These are phyloP conservation scores for Apiotrichum montevideense DNA, from an alignment of 1,284 basidiomycete species.

Conservation along the genomic window DNA sequence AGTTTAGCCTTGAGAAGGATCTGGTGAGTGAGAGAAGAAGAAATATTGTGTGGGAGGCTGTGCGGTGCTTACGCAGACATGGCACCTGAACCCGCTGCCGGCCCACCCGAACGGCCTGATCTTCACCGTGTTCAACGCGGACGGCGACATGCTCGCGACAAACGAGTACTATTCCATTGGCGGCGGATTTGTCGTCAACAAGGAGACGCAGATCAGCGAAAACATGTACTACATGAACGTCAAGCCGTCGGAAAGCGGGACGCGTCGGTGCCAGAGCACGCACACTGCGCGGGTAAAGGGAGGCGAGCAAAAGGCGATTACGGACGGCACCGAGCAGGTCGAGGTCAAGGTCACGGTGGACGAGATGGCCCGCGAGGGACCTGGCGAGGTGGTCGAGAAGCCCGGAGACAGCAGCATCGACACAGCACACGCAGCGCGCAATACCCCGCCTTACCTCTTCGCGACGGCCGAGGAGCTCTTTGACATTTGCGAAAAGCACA, in stretches of 20 bases:
- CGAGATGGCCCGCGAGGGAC: not conserved
- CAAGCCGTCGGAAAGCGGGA: slow-evolving; percentile 71
- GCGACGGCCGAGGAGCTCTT: slow-evolving; percentile 25
- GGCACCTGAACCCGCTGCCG: slow-evolving; percentile 35
- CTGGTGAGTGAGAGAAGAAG: slow-evolving; percentile 63
- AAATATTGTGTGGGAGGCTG: not conserved
- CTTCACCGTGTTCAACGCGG: slow-evolving; percentile 73
- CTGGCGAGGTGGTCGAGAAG: not conserved
- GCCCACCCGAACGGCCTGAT: slow-evolving; percentile 77
- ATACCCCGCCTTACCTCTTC: slow-evolving; percentile 55
- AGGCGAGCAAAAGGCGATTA: not conserved
- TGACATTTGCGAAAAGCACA: slow-evolving; percentile 24
- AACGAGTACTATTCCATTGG: slow-evolving; percentile 89
- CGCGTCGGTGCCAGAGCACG: slow-evolving; percentile 58
- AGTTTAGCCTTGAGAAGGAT: slow-evolving; percentile 79
- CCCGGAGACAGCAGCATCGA: slow-evolving; percentile 3
- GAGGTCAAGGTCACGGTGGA: not conserved
- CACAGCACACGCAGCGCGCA: not conserved
- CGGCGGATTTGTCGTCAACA: slow-evolving; percentile 68
- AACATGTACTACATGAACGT: slow-evolving; percentile 96
- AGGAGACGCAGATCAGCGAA: slow-evolving; percentile 72
- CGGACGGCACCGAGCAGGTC: not conserved
- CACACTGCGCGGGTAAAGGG: not conserved
- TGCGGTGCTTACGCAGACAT: slow-evolving; percentile 16
- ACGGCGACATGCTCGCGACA: slow-evolving; percentile 81